Evolutionary conservation across 108 stramenopile genomes (phyloP).

Genomic region (Pseudonitzschia pungens): DNA sequence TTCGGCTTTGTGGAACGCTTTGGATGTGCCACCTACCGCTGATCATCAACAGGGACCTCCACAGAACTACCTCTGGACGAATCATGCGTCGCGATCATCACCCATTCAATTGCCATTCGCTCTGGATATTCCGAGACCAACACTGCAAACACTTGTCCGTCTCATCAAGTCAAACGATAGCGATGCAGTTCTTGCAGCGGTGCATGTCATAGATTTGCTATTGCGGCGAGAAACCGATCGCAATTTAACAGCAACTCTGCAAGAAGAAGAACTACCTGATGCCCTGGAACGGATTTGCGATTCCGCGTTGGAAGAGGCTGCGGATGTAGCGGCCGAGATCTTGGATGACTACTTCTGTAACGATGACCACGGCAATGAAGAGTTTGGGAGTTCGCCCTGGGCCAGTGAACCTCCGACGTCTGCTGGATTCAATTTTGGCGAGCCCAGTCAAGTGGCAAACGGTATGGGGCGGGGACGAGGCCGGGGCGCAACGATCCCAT

Average conservation of each 20-base stretch:
- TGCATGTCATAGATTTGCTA: conserved; percentile 12
- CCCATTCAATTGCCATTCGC: conserved; percentile 6
- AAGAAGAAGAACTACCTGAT: conserved; percentile 17
- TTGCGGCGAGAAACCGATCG: conserved; percentile 10
- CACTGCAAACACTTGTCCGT: conserved; percentile 14
- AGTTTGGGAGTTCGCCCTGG: conserved; percentile 11
- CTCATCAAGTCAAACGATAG: conserved; percentile 25
- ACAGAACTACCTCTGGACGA: not conserved
- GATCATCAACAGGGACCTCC: not conserved
- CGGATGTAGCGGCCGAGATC: conserved; percentile 27
- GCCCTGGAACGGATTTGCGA: conserved; percentile 30
- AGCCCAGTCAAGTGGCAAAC: not conserved
- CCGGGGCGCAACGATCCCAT: conserved; percentile 31
- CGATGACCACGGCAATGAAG: conserved; percentile 14
- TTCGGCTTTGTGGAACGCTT: conserved; percentile 32
- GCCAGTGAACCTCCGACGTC: not conserved
- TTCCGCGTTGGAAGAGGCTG: conserved; percentile 8
- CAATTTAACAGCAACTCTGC: not conserved
- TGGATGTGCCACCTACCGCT: conserved; percentile 4
- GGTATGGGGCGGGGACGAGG: conserved; percentile 29
- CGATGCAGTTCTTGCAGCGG: conserved; percentile 24
- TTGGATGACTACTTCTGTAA: conserved; percentile 31
- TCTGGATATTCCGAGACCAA: conserved; percentile 8
- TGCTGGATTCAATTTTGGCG: not conserved
- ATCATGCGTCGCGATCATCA: not conserved